phyloP scores from a whole-genome alignment of 331 rosid species.

The Arachis monticola region DNA sequence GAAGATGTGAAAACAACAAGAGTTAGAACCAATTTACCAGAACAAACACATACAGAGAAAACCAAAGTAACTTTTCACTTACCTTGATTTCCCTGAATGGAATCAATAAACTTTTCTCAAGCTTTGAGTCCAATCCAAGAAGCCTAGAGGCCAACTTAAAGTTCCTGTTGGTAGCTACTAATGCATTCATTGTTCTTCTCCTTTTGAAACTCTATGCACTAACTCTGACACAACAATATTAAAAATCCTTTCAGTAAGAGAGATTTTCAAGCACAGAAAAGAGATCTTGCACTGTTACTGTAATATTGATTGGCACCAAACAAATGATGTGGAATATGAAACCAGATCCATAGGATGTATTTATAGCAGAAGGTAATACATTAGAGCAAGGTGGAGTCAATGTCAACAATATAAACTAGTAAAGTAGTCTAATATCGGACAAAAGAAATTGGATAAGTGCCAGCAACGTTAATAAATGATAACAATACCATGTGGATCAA shows the following conservation, averaged over 20 bases:
- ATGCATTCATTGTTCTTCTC: slow-evolving; percentile 69
- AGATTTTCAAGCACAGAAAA: slow-evolving; percentile 23
- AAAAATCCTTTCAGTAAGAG: slow-evolving; percentile 25
- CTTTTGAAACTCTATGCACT: not conserved
- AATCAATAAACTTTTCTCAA: slow-evolving; percentile 80
- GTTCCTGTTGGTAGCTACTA: slow-evolving; percentile 93
- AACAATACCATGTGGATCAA: slow-evolving; percentile 35
- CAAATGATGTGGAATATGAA: slow-evolving; percentile 24
- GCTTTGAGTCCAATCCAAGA: slow-evolving; percentile 87
- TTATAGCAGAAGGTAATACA: slow-evolving; percentile 18
- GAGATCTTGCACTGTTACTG: slow-evolving; percentile 33
- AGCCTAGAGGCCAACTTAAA: slow-evolving; percentile 81
- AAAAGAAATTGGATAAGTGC: slow-evolving; percentile 40
- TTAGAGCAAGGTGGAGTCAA: slow-evolving; percentile 35
- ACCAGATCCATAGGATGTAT: slow-evolving; percentile 30
- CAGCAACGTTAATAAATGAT: slow-evolving; percentile 28
- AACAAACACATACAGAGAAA: not conserved
- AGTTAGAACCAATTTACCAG: not conserved
- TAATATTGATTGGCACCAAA: not conserved
- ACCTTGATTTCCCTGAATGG: slow-evolving; percentile 97
- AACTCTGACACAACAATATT: slow-evolving; percentile 30
- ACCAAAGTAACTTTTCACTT: not conserved
- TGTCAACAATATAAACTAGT: slow-evolving; percentile 32
- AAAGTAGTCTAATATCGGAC: slow-evolving; percentile 25
- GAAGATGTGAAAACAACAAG: not conserved